Evolutionary conservation across 2,329 filamentous ascomycete species (phyloP).

Genomic region (Knufia fluminis): DNA sequence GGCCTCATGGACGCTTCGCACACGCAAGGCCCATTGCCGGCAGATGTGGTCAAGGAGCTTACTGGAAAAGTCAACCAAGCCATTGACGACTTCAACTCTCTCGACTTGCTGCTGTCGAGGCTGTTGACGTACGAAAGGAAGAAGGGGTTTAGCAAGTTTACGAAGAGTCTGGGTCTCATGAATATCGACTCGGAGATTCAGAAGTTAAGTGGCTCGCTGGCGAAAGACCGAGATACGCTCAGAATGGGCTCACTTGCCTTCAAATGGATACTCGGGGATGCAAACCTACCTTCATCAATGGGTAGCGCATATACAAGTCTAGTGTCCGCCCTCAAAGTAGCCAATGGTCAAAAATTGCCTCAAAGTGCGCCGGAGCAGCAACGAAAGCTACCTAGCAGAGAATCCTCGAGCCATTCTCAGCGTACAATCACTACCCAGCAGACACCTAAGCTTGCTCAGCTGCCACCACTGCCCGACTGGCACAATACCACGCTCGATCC

Average conservation of each 20-base stretch:
- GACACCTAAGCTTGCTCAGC: conserved; percentile 13
- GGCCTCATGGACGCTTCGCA: conserved; percentile 49
- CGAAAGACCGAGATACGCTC: conserved; percentile 51
- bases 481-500: not conserved
- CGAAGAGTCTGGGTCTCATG: conserved; percentile 40
- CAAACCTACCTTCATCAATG: conserved; percentile 50
- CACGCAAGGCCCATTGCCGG: conserved; percentile 45
- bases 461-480: conserved; percentile 23
- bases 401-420: too few relatives aligned
- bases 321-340: conserved; percentile 52
- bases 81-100: conserved; percentile 51
- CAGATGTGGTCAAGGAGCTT: conserved; percentile 54
- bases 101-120: conserved; percentile 55
- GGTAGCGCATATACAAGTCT: conserved; percentile 61
- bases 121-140: conserved; percentile 55
- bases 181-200: conserved; percentile 49
- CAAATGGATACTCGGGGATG: conserved; percentile 54
- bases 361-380: not conserved
- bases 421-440: not conserved
- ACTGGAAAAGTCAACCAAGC: conserved; percentile 55
- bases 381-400: conserved; percentile 25
- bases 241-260: conserved; percentile 57
- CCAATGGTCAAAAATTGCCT: conserved; percentile 24
- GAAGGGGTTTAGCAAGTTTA: conserved; percentile 50
- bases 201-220: conserved; percentile 49